Base-by-base conservation (phyloP, 805 yeast species). In the Metschnikowia dekortorum region DNA sequence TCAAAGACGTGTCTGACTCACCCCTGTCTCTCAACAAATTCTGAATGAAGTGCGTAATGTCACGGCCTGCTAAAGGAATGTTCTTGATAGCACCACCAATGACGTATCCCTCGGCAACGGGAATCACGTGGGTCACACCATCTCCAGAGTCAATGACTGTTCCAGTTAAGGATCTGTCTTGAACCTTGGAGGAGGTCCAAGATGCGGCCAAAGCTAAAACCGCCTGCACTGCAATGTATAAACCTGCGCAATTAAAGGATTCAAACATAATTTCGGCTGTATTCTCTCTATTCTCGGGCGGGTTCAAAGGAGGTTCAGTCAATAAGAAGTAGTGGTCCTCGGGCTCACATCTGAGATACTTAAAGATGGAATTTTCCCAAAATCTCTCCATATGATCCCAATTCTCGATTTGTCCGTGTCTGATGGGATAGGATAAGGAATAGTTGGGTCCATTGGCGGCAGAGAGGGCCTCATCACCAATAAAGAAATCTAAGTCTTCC, bases 301-400 rank as follows among this genome's bases (percentile, higher is more conserved):
- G 97, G 65, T 94, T 94, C 58, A 94, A 80, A 22, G 99, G 99
- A 9, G 99, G 99, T 73, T 94, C 99, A 46, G 99, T 94, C 60
- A 94, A 73, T 50, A 94, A 74, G 70, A 94, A 94, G 66, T 89
- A 90, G 65, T 94, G 99, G 70, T 94, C 99, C 69, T 94, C 99
- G 13, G 99, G 99, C 71, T 94, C 99, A 67, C 98, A 89, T 68
- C 97, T 83, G 60, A 94, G 79, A 67, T 94, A 94, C 73, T 94
- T 92, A 76, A 94, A 94, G 63, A 94, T 91, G 43, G 96, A 89
- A 63, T 88, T 87, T 65, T 94, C 98, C 99, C 99, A 94, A 70
- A 90, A 92, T 66, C 99, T 80, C 70, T 94, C 99, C 99, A 94
- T 94, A 66, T 94, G 97, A 73, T 94, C 99, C 99, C 99, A 94